Evolutionary conservation across 1,284 basidiomycete genomes (phyloP).

Genomic region (Puccinia polysora): DNA sequence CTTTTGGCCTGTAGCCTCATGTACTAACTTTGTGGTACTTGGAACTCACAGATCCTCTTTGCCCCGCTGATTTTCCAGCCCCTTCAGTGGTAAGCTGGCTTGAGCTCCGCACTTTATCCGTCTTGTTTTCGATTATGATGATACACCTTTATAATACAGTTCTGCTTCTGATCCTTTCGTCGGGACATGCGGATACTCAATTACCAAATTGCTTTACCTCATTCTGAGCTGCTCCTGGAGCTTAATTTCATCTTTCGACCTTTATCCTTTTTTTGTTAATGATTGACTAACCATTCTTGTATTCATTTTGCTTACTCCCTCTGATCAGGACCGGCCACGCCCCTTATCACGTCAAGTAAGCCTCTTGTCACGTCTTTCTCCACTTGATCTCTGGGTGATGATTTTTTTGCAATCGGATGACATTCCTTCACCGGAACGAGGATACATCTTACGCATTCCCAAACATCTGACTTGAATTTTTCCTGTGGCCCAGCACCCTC

Average conservation of each 20-base stretch:
- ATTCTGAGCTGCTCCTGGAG: constrained; percentile 8
- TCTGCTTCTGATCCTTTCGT: constrained; percentile 32
- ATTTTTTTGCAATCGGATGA: not conserved
- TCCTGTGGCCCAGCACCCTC: not conserved
- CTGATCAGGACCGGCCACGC: no score
- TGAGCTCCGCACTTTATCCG: no score
- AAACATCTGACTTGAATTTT: constrained; percentile 12
- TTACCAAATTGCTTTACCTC: constrained; percentile 32
- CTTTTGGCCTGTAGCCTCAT: not conserved
- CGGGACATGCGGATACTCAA: constrained; percentile 29
- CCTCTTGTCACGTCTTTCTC: not conserved
- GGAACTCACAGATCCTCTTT: no score
- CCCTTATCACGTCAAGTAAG: no score
- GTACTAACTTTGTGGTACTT: no score
- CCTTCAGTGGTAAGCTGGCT: no score
- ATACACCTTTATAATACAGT: constrained; percentile 14
- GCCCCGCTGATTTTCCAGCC: no score
- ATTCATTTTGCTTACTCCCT: not conserved
- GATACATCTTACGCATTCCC: constrained; percentile 7
- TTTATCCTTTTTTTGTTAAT: not conserved
- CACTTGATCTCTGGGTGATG: not conserved
- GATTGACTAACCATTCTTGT: no score
- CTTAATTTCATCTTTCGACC: no score
- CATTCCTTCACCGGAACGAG: not conserved
- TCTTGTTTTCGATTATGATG: constrained; percentile 14